Evolutionary conservation across 192 early-diverging fungal species (phyloP).

Genomic region (Backusella mclennaniae): DNA sequence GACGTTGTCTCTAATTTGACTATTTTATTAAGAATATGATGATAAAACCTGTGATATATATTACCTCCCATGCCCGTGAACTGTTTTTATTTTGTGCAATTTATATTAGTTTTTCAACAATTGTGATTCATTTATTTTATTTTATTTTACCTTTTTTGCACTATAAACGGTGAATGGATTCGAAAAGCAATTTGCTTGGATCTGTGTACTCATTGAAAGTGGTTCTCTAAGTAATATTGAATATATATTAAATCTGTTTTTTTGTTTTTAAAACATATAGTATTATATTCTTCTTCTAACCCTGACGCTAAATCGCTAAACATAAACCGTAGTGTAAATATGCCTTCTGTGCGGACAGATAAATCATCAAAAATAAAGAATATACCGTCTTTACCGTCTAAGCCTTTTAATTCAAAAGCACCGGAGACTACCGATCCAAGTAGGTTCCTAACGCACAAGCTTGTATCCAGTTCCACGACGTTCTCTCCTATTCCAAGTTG

Average conservation of each 20-base stretch:
- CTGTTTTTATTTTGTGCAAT: background rate
- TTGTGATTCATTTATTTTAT: background rate
- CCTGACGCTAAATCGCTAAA: constrained; percentile 24
- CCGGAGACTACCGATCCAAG: constrained; percentile 86
- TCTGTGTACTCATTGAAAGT: constrained; percentile 77
- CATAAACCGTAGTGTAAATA: constrained; percentile 67
- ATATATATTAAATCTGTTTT: background rate
- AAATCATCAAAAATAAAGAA: constrained; percentile 96
- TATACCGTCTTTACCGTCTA: constrained; percentile 75
- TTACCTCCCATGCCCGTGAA: background rate
- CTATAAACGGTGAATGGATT: constrained; percentile 82
- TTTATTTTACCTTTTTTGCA: constrained; percentile 67
- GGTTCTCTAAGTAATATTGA: constrained; percentile 20
- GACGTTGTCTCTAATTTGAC: background rate
- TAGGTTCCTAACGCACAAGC: background rate
- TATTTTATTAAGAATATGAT: background rate
- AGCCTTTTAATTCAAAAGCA: constrained; percentile 77
- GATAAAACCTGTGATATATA: background rate
- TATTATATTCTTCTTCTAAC: constrained; percentile 76
- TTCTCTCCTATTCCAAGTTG: background rate
- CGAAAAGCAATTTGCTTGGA: constrained; percentile 24
- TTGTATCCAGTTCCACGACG: background rate
- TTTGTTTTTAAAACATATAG: constrained; percentile 34
- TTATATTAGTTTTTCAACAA: background rate
- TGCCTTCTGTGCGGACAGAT: constrained; percentile 88